Evolutionary conservation across 2,329 filamentous ascomycete species (phyloP).

Genomic region (Lasiodiplodia citricola): DNA sequence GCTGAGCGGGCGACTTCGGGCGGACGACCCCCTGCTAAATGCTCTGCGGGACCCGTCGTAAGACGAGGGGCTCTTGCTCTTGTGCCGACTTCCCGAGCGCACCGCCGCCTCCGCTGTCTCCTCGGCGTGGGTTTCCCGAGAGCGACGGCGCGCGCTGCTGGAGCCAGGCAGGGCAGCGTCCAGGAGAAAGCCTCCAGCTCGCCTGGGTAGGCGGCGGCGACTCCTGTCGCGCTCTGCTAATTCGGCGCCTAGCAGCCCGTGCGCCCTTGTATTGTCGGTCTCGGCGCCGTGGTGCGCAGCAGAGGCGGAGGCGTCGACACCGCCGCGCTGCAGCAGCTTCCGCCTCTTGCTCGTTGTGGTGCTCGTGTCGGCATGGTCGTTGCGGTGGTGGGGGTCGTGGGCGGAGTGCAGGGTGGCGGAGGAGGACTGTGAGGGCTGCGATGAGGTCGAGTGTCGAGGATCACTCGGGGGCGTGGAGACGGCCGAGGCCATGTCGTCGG

Average conservation of each 20-base stretch:
- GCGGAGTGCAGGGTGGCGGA: conserved; percentile 41
- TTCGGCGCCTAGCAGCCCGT: conserved; percentile 32
- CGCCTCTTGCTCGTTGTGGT: conserved; percentile 3
- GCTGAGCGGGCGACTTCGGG: conserved; percentile 28
- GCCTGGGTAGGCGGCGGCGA: conserved; percentile 38
- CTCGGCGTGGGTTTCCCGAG: conserved; percentile 35
- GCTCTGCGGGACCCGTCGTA: conserved; percentile 36
- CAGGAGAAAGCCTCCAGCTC: conserved; percentile 53
- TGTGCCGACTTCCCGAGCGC: conserved; percentile 41
- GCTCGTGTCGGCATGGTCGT: conserved; percentile 38
- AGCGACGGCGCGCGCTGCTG: conserved; percentile 34
- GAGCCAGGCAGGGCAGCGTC: conserved; percentile 44
- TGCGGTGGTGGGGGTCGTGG: conserved; percentile 32
- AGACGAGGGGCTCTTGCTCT: conserved; percentile 23
- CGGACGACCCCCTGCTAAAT: conserved; percentile 28
- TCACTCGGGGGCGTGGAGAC: conserved; percentile 37
- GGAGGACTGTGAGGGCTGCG: conserved; percentile 39
- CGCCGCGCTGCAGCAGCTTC: not conserved
- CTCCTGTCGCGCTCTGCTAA: conserved; percentile 39
- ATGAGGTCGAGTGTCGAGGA: conserved; percentile 40
- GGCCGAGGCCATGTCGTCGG: conserved; percentile 26
- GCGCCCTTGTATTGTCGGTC: conserved; percentile 15
- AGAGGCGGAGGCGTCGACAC: conserved; percentile 23
- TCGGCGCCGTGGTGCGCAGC: conserved; percentile 18
- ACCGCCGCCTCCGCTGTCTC: conserved; percentile 29